Base-by-base conservation (phyloP, 2,329 filamentous ascomycete genomes). In the Botrytis hyacinthi region DNA sequence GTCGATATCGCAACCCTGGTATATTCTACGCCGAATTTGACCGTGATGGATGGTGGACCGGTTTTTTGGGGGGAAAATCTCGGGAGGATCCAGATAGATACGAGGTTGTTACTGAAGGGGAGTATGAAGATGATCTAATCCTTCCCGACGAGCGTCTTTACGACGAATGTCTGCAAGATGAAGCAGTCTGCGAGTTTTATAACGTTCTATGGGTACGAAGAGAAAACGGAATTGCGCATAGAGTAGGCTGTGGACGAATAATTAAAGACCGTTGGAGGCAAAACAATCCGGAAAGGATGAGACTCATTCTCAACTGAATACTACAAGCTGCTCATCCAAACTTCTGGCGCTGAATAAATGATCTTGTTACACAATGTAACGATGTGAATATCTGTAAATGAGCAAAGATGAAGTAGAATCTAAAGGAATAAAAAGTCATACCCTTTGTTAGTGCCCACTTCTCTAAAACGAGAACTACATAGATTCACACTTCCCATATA, bases 131-230 rank as follows among this genome's bases (percentile, higher is more conserved):
- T 0, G 1, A 18, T 8, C 51, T 29, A 0, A 54, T 54, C 51
- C 26, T 54, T 14, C 6, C 44, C 4, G 44, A 46, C 9, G 2
- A 3, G 0, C 4, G 44, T 46, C 2, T 46, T 1, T 46, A 2
- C 7, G 4, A 22, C 1, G 44, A 46, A 8, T 46, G 18, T 8
- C 35, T 4, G 35, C 35, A 18, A 29, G 14, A 9, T 18, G 5
- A 29, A 0, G n/a, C 51, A 57, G 8, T 57, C 1, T 0, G 51
- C 4, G 16, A 29, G 7, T 57, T 54, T 9, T 57, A 57, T 18
- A 57, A 57, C 6, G n/a, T 57, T 29, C 51, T 57, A n/a, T 57
- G 51, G n/a, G 51, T 57, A 3, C n/a, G 26, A 9, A 57, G 51
- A 29, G n/a, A 29, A 29, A 18, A 57, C 14, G 51, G 51, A 57